Evolutionary conservation across 2,329 filamentous ascomycete species (phyloP), one percentile per base, ranked within the genome.

Genomic region (Colletotrichum nymphaeae): DNA sequence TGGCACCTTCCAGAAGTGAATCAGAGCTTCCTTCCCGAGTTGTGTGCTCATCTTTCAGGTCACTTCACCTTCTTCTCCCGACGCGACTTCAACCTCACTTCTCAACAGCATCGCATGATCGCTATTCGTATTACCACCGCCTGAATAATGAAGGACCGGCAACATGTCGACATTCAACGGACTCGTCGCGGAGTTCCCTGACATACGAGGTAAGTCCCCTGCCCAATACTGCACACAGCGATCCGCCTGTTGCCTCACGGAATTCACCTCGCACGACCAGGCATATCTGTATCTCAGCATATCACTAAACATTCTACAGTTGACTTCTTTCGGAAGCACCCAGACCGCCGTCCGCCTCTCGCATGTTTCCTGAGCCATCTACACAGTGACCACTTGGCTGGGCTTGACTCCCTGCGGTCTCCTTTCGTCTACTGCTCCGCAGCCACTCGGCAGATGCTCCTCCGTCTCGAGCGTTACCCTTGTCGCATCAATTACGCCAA

Each of bases 341-440:
- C 86, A 4, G 85, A 85, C 6, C 82, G 83, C 19, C 87, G 83
- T 19, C 88, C 93, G 4, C 93, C 95, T 0, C 83, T 97, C 68
- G 95, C 94, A 19, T 97, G 93, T 81, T 98, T 98, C 79, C 87
- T 98, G 30, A 97, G 94, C 81, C 96, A 98, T 88, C 91, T 97
- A 2, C 96, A 98, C 80, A 97, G 93, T 75, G 95, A 98, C 78
- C 96, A 98, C 82, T 88, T 98, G 1, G 88, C 89, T 46, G 95
- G 96, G 0, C 87, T 98, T 1, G 95, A 97, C 77, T 90, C 88
- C 14, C 87, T 95, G 67, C 89, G 91, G 58, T 91, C 93, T 32
- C 93, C 94, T 0, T 98, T 98, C 78, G 90, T 98, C 24, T 98
- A 98, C 82, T 98, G 95, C 83, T 98, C 95, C 1, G 88, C 93